Evolutionary conservation across 2,329 filamentous ascomycete genomes (phyloP), one percentile per base, ranked within the genome.

Genomic region (Stemphylium lycopersici): DNA sequence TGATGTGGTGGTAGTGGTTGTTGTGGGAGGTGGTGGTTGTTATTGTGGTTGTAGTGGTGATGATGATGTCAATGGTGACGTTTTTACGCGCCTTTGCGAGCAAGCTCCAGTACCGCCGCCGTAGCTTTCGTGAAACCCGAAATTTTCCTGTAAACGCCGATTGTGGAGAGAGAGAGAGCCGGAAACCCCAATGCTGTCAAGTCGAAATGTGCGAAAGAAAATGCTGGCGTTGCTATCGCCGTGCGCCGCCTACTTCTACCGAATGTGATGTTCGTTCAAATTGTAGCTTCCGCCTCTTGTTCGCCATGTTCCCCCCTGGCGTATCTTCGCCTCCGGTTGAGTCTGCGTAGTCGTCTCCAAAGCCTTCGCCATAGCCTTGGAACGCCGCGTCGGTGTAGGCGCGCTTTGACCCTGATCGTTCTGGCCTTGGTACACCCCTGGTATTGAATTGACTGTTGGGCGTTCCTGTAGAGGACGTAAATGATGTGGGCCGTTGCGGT

Each of bases 351-450:
- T 90, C 88, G 58, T 91, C 89, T 8, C 82, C 82, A 62, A 82
- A 91, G 31, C 87, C 87, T 62, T 91, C 88, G 39, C 85, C 84
- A 66, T 92, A 92, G 37, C 90, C 89, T 66, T 89, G 86, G 68
- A 84, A 93, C 66, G 87, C 90, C 64, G 81, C 84, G 60, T 93
- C 90, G 34, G 87, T 86, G 69, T 92, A 93, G 58, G 87, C 84
- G 42, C 90, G 83, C 80, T 92, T 92, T 78, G 89, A 90, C 58
- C 84, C 82, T 50, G 81, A 79, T 42, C 90, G 83, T 63, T 87
- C 86, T 31, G 88, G 85, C 49, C 89, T 81, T 34, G 78, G 73
- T 10, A 77, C 74, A 50, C 84, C 81, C 48, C 68, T 65, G n/a
- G 68, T 69, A n/a, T 43, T 41, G 7, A 29, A 29, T 2, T 74